Conservation (phyloP, 768 basidiomycete genomes). For the Leccinum broughii region DNA sequence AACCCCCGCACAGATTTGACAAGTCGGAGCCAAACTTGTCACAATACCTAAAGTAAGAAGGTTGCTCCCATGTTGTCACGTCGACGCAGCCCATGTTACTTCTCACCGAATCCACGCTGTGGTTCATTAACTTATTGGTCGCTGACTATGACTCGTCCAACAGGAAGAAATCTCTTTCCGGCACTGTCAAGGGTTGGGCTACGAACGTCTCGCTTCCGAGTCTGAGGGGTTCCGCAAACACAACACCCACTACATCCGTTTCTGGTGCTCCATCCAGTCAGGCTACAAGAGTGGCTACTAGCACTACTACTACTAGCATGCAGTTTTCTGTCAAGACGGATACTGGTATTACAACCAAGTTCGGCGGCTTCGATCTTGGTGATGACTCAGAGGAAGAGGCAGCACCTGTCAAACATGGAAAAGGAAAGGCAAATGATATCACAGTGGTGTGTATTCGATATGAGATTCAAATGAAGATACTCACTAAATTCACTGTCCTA, state of each 20-base stretch:
- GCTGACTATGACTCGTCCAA: slow-evolving; percentile 1
- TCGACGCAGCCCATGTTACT: background rate
- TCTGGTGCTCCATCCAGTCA: background rate
- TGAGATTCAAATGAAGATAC: background rate
- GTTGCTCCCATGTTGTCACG: background rate
- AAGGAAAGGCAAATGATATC: background rate
- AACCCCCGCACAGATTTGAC: background rate
- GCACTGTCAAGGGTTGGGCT: slow-evolving; percentile 1
- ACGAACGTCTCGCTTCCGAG: background rate
- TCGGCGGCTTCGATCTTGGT: background rate
- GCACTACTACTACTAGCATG: background rate
- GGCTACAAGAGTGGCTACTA: background rate
- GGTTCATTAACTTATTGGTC: slow-evolving; percentile 4
- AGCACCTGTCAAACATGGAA: background rate
- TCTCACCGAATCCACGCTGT: slow-evolving; percentile 1
- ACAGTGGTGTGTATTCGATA: background rate
- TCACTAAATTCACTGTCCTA: background rate
- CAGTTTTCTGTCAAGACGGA: background rate
- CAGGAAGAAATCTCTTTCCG: background rate
- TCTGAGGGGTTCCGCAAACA: background rate
- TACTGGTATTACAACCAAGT: background rate
- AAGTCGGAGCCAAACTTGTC: background rate
- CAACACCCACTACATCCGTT: background rate
- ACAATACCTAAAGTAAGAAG: slow-evolving; percentile 5
- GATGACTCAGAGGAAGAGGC: background rate